phyloP scores from a whole-genome alignment of 2,329 filamentous ascomycete species.

The Epicoccum sorghinum region DNA sequence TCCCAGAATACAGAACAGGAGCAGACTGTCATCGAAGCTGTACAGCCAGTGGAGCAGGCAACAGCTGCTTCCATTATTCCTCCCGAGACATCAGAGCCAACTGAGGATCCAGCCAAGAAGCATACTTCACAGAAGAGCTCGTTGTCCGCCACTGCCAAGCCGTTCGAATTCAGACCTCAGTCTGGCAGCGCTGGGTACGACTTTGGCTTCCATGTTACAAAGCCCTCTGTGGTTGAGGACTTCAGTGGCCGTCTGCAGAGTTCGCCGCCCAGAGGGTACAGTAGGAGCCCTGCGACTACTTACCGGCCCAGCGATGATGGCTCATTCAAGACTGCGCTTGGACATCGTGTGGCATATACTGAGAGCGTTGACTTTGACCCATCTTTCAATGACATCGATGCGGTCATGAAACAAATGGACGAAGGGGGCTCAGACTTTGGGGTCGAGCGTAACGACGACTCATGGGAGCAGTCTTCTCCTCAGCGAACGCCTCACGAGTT shows the following conservation, averaged over 20 bases:
- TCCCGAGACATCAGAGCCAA: constrained; percentile 37
- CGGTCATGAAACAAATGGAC: constrained; percentile 86
- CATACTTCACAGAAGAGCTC: constrained; percentile 54
- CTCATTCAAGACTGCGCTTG: constrained; percentile 47
- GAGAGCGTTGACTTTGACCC: constrained; percentile 48
- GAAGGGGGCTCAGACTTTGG: constrained; percentile 75
- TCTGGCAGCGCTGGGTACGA: constrained; percentile 40
- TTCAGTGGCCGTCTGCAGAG: constrained; percentile 13
- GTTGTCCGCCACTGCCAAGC: constrained; percentile 72
- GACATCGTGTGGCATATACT: constrained; percentile 36
- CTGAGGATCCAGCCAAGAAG: constrained; percentile 34
- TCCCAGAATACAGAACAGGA: constrained; percentile 38
- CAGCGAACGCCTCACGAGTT: constrained; percentile 44
- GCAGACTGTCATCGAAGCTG: constrained; percentile 17
- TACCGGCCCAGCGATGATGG: constrained; percentile 50
- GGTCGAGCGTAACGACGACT: constrained; percentile 67
- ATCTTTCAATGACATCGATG: constrained; percentile 85
- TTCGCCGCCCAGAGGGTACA: constrained; percentile 31
- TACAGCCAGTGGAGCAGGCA: constrained; percentile 24
- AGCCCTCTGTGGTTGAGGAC: constrained; percentile 37
- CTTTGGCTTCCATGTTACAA: constrained; percentile 49
- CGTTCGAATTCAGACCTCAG: constrained; percentile 62
- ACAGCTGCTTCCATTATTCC: constrained; percentile 18
- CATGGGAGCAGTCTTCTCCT: constrained; percentile 45
- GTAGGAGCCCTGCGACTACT: constrained; percentile 48